These are phyloP conservation scores for Elaeagnus macrophylla DNA, from an alignment of 306 rosid species.

Conservation along the genomic window DNA sequence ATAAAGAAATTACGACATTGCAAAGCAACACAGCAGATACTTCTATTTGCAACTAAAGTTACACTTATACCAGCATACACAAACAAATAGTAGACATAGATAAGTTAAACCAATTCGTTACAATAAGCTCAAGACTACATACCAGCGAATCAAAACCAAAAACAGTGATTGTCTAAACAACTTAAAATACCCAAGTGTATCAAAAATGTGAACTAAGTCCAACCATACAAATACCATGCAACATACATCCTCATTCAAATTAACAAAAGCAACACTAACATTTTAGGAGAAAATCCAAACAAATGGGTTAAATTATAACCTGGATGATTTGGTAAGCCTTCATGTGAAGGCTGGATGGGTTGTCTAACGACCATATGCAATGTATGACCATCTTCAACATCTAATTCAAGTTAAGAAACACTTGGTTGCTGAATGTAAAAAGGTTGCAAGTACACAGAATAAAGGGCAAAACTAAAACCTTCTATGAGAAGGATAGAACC, in stretches of 20 bases:
- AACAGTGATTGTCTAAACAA: too few relatives aligned
- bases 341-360: slow-evolving; percentile 51
- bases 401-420: slow-evolving; percentile 56
- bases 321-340: slow-evolving; percentile 49
- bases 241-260: too few relatives aligned
- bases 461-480: neutral
- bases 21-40: too few relatives aligned
- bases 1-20: too few relatives aligned
- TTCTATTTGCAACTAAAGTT: too few relatives aligned
- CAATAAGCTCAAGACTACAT: too few relatives aligned
- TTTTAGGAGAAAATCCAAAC: neutral
- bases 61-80: too few relatives aligned
- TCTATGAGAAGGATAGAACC: neutral
- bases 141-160: too few relatives aligned
- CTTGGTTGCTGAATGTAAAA: slow-evolving; percentile 14
- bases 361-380: slow-evolving; percentile 93
- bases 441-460: neutral
- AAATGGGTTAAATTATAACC: slow-evolving; percentile 35
- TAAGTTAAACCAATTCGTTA: too few relatives aligned
- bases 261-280: neutral
- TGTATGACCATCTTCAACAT: slow-evolving; percentile 99
- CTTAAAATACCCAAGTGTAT: too few relatives aligned
- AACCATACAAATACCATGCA: neutral
- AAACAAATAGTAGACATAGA: too few relatives aligned
- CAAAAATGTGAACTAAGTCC: too few relatives aligned